Percentiles rank a stretch among this genome's conserved stretches.
These are phyloP conservation scores for Stachybotrys elegans DNA, from an alignment of 2,329 filamentous ascomycete genomes.

Conservation along the genomic window DNA sequence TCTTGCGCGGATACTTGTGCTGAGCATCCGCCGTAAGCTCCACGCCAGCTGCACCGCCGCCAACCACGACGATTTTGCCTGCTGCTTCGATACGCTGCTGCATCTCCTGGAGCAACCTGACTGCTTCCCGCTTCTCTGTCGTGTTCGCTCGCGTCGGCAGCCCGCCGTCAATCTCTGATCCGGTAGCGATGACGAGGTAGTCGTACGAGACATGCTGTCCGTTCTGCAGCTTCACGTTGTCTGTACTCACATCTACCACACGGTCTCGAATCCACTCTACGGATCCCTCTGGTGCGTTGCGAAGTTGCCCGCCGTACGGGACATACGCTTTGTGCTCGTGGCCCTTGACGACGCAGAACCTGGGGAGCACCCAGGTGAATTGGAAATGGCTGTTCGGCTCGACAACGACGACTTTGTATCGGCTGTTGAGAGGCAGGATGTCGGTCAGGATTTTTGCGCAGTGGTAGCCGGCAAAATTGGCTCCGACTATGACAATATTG, in stretches of 20 bases:
- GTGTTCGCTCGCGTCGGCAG: conserved; percentile 44
- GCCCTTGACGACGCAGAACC: conserved; percentile 48
- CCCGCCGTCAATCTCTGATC: conserved; percentile 36
- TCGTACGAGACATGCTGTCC: conserved; percentile 45
- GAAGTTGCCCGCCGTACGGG: conserved; percentile 44
- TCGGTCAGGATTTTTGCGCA: conserved; percentile 42
- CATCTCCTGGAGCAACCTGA: conserved; percentile 36
- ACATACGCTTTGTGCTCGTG: conserved; percentile 57
- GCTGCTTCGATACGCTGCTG: conserved; percentile 40
- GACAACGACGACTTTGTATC: conserved; percentile 48
- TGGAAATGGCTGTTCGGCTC: conserved; percentile 59
- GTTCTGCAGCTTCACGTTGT: conserved; percentile 32
- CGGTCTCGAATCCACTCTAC: conserved; percentile 37
- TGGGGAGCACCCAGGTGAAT: conserved; percentile 55
- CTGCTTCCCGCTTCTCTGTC: conserved; percentile 35
- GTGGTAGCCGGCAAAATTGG: conserved; percentile 52
- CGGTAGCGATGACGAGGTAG: conserved; percentile 54
- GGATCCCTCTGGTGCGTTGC: conserved; percentile 24
- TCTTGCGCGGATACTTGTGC: conserved; percentile 48
- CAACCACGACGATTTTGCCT: conserved; percentile 43
- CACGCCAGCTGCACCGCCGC: conserved; percentile 58
- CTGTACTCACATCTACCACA: conserved; percentile 30
- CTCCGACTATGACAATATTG: conserved; percentile 53
- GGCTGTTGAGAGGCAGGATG: conserved; percentile 38
- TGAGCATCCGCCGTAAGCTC: conserved; percentile 58